Evolutionary conservation across 2,329 filamentous ascomycete genomes (phyloP).

Genomic region (Dothistroma septosporum): DNA sequence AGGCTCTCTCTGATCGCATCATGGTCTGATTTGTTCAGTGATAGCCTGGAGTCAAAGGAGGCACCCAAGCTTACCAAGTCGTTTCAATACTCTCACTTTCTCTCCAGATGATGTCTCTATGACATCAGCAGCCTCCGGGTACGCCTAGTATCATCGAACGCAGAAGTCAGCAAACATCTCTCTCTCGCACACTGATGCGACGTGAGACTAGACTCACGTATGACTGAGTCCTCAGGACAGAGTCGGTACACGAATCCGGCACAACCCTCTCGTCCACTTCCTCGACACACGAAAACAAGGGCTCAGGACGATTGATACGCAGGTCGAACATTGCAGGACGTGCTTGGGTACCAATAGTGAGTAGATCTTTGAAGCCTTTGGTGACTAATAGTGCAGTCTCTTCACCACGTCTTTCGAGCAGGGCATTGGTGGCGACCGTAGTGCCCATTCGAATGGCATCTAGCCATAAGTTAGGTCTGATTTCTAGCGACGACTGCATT

Average conservation of each 20-base stretch:
- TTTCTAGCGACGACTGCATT: slow-evolving; percentile 78
- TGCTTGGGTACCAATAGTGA: slow-evolving; percentile 86
- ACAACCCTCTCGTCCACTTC: slow-evolving; percentile 81
- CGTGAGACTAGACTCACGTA: no score
- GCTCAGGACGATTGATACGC: slow-evolving; percentile 79
- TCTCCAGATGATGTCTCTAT: no score
- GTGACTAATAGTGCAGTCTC: slow-evolving; percentile 83
- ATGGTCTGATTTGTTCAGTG: slow-evolving; percentile 52
- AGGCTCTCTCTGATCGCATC: slow-evolving; percentile 32
- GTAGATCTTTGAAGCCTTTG: slow-evolving; percentile 79
- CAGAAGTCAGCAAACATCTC: no score
- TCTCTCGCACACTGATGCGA: no score
- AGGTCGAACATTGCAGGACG: slow-evolving; percentile 88
- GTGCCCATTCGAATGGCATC: slow-evolving; percentile 95
- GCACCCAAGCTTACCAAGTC: no score
- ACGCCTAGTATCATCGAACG: no score
- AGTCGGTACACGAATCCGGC: no score
- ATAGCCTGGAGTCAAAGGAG: no score
- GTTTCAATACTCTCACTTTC: no score
- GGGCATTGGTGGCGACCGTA: slow-evolving; percentile 86
- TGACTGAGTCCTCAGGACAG: no score
- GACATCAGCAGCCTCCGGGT: no score
- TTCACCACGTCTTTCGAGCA: slow-evolving; percentile 87
- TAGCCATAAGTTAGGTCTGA: slow-evolving; percentile 58
- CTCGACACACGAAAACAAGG: slow-evolving; percentile 78